phyloP scores from a whole-genome alignment of 495 filamentous ascomycete species.

The Polyplosphaeria fusca region DNA sequence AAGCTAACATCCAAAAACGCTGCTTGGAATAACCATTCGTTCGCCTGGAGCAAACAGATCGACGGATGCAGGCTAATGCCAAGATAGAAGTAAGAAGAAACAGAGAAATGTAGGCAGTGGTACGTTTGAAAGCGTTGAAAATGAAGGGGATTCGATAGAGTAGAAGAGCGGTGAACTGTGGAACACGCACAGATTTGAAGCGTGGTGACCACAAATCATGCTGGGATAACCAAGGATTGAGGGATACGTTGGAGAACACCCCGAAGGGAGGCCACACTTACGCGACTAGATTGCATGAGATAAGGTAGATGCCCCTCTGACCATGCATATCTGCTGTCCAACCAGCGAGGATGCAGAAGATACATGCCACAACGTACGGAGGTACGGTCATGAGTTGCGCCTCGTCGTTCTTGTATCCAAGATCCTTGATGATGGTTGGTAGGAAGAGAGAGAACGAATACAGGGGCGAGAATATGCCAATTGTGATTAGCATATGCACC shows the following conservation, averaged over 20 bases:
- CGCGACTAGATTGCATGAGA: conserved; percentile 37
- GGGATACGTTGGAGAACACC: neutral
- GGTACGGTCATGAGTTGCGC: conserved; percentile 39
- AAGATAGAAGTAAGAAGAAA: neutral
- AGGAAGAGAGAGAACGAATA: conserved; percentile 78
- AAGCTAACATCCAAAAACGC: too few relatives aligned
- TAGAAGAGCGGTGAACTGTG: conserved; percentile 4
- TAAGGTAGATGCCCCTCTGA: conserved; percentile 36
- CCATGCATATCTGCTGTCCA: conserved; percentile 23
- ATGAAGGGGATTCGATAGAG: too few relatives aligned
- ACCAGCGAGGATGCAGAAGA: conserved; percentile 26
- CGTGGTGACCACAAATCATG: neutral
- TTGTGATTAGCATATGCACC: conserved; percentile 33
- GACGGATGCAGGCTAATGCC: neutral
- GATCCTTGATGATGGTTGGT: conserved; percentile 36
- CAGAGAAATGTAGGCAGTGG: neutral
- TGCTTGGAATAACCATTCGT: too few relatives aligned
- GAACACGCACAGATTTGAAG: neutral
- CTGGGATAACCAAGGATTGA: neutral
- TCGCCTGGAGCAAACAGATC: too few relatives aligned
- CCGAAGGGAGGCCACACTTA: conserved; percentile 18
- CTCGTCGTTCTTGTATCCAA: conserved; percentile 33
- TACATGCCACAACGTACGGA: conserved; percentile 37
- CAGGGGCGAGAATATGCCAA: conserved; percentile 55
- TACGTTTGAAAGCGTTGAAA: too few relatives aligned